Evolutionary conservation across 2,329 filamentous ascomycete genomes (phyloP), one percentile per base, ranked within the genome.

Genomic region (Botrytis paeoniae): DNA sequence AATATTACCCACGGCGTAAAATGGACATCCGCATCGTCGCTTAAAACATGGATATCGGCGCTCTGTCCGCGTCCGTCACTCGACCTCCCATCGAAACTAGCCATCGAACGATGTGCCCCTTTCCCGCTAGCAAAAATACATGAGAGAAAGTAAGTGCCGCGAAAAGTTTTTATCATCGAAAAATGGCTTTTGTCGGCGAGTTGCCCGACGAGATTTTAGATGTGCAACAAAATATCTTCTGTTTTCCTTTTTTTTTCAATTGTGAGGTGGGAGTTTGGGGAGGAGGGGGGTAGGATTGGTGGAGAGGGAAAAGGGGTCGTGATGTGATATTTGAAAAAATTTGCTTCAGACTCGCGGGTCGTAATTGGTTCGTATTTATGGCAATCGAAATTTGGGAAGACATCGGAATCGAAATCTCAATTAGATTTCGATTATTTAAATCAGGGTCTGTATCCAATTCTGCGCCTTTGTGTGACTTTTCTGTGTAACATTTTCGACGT

Each of bases 1-100:
- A 43, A 29, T 12, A n/a, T 20, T 41, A 43, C 16, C 22, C 61
- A 22, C 10, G n/a, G 14, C 9, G 45, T n/a, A 39, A 54, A 57
- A 29, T 9, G 16, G 16, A 41, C 18, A 12, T 41, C 48, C 1
- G n/a, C 35, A 68, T 57, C 65, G n/a, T 41, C 35, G 65, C 65
- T 68, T 68, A 29, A 1, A n/a, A 39, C 8, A 62, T 41, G 8
- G 6, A n/a, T 20, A 6, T 39, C 64, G 65, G 65, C 18, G 37
- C 48, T 39, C 29, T 57, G 48, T 69, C 65, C 65, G 65, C 35
- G 20, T 69, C 65, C 65, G 65, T 48, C 16, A 54, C 22, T 25
- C 4, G 22, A 54, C 35, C 4, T 45, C 4, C 4, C 37, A 64
- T 6, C 6, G 7, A 25, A 39, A 43, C 10, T 3, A 7, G 43